Base-by-base conservation (phyloP, 2,329 filamentous ascomycete genomes). In the Thelonectria olida region DNA sequence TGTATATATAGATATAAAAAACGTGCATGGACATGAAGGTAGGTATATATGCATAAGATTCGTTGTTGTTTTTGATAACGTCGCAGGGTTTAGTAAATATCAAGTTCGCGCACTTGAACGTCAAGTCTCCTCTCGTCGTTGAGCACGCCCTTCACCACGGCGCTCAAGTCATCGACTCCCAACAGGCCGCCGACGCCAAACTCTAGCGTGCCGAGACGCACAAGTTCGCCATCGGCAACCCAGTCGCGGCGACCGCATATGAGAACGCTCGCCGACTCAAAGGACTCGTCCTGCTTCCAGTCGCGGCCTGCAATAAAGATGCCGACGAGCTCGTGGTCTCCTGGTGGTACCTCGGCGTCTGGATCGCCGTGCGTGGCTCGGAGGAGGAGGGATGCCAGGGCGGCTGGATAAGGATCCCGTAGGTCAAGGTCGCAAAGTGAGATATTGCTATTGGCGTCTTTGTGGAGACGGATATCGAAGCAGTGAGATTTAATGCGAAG, bases 401-500 rank as follows among this genome's bases (percentile, higher is more conserved):
- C 61, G 13, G 67, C 45, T 19, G 60, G 63, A 25, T 65, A 58
- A 22, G 27, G 63, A 52, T 64, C 73, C 64, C 44, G 62, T 55
- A 67, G 67, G 54, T 70, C 67, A 19, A 68, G 65, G 13, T 62
- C 62, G 49, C 63, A 47, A 41, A 76, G 58, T 19, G 64, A 64
- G 4, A 61, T 62, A 31, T 42, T 60, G 5, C 48, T 54, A 20
- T 63, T 62, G 12, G 62, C 53, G 5, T 65, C 63, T 17, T 67
- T 63, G 20, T 64, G 63, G n/a, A 76, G 63, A 15, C 34, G 58
- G 9, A 79, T 60, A 39, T 73, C 67, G 49, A 78, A 75, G 65
- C 73, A 77, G 56, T 73, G 76, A 1, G 76, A 75, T 36, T 69
- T 66, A 19, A 79, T 60, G 42, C 75, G 75, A 19, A 79, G 65